A percentile compares a stretch with the other conserved stretches of the same genome.
phyloP scores from a whole-genome alignment of 2,329 filamentous ascomycete genomes.

The Arachnomyces sp. region DNA sequence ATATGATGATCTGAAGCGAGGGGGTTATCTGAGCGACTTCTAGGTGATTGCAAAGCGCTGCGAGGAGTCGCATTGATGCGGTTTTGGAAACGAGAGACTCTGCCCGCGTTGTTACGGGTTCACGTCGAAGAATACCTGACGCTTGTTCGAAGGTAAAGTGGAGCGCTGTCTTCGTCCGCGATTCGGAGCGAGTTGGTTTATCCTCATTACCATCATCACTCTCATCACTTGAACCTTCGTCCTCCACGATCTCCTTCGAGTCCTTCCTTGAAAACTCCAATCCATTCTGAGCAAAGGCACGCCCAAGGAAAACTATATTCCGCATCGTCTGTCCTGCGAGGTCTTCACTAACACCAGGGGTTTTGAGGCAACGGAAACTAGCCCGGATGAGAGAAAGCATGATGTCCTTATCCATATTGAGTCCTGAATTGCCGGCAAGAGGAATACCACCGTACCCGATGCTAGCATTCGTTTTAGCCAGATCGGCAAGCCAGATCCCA shows the following conservation, averaged over 20 bases:
- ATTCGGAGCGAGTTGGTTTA: constrained; percentile 34
- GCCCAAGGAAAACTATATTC: constrained; percentile 74
- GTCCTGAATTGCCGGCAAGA: constrained; percentile 60
- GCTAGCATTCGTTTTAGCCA: constrained; percentile 56
- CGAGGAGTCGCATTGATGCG: constrained; percentile 65
- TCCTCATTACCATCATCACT: constrained; percentile 37
- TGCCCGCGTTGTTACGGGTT: constrained; percentile 55
- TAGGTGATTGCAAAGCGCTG: constrained; percentile 58
- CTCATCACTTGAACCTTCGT: constrained; percentile 30
- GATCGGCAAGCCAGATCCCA: constrained; percentile 69
- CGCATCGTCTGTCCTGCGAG: constrained; percentile 72
- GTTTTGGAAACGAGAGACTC: constrained; percentile 63
- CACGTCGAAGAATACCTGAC: constrained; percentile 68
- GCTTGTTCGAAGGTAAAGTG: constrained; percentile 72
- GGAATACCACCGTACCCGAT: constrained; percentile 48
- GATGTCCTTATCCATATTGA: constrained; percentile 56
- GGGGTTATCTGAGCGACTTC: constrained; percentile 49
- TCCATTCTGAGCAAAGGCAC: constrained; percentile 52
- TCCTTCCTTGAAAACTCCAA: constrained; percentile 36
- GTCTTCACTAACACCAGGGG: constrained; percentile 57
- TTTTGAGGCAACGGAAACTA: constrained; percentile 53
- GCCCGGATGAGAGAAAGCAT: constrained; percentile 52
- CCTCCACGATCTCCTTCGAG: constrained; percentile 31
- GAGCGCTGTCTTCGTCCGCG: constrained; percentile 46
- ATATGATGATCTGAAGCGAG: constrained; percentile 56